Evolutionary conservation across 208 protist genomes (phyloP).

Genomic region (Trichomonas tenax): DNA sequence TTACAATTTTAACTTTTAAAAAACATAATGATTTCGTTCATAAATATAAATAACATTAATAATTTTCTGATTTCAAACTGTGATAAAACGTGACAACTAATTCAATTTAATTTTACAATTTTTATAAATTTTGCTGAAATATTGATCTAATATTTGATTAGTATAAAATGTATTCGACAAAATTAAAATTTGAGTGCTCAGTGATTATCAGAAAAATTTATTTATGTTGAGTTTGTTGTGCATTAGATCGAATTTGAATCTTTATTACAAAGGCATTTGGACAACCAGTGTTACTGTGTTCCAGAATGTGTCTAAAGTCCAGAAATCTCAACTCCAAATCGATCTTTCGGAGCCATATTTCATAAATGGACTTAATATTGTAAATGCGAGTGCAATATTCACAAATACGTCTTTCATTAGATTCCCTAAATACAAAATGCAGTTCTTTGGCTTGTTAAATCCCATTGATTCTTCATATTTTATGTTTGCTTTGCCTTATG

Average conservation of each 20-base stretch:
- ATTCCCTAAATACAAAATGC: neutral
- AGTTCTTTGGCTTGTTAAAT: neutral
- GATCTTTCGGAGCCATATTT: neutral
- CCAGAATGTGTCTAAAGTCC: neutral
- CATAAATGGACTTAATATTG: neutral
- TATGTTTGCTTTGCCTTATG: neutral
- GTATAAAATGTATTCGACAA: too few relatives aligned
- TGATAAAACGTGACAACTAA: too few relatives aligned
- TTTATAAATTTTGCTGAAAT: too few relatives aligned
- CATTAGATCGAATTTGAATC: neutral
- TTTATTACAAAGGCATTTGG: neutral
- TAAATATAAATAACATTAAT: too few relatives aligned
- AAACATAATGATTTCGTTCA: too few relatives aligned
- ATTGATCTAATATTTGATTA: too few relatives aligned
- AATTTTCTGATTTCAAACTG: too few relatives aligned
- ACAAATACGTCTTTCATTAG: neutral
- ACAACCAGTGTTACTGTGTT: neutral
- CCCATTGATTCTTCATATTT: neutral
- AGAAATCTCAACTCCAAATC: neutral
- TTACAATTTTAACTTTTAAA: too few relatives aligned
- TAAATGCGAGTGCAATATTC: neutral
- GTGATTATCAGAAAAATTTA: neutral
- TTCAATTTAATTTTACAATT: too few relatives aligned
- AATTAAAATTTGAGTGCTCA: too few relatives aligned
- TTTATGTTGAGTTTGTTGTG: neutral